phyloP scores from a whole-genome alignment of 2,329 filamentous ascomycete genomes.

The Ascochyta fabae region DNA sequence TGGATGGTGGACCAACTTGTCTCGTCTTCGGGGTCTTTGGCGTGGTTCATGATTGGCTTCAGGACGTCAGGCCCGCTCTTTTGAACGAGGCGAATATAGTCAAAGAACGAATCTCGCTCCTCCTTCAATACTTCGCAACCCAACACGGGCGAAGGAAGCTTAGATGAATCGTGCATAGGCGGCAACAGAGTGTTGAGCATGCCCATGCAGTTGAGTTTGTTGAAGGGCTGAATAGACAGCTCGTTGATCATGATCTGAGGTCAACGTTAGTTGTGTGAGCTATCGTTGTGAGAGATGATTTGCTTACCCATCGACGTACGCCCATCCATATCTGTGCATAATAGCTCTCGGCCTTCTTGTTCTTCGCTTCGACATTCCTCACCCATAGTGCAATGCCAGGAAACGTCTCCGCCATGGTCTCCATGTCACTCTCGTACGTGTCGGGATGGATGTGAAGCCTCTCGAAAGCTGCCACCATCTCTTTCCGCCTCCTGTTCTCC shows the following conservation, averaged over 20 bases:
- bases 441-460: constrained; percentile 60
- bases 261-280: constrained; percentile 10
- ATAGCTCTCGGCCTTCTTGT: constrained; percentile 44
- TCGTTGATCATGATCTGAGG: constrained; percentile 68
- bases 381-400: constrained; percentile 65
- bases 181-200: constrained; percentile 73
- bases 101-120: constrained; percentile 68
- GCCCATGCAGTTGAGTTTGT: constrained; percentile 69
- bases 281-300: neutral
- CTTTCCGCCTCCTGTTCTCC: constrained; percentile 64
- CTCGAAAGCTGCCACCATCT: constrained; percentile 61
- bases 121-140: constrained; percentile 59
- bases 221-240: constrained; percentile 66
- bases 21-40: constrained; percentile 57
- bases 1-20: constrained; percentile 62
- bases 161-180: constrained; percentile 52
- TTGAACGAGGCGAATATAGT: constrained; percentile 66
- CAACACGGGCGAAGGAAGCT: constrained; percentile 58
- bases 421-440: constrained; percentile 54
- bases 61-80: constrained; percentile 62
- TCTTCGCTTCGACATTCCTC: constrained; percentile 55
- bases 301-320: constrained; percentile 67
- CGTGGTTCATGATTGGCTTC: constrained; percentile 60
- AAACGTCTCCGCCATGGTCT: constrained; percentile 58
- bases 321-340: constrained; percentile 69